Evolutionary conservation across 176 grass and related monocot species (phyloP), one percentile per base, ranked within the genome.

Genomic region (Oropetium thomaeum): DNA sequence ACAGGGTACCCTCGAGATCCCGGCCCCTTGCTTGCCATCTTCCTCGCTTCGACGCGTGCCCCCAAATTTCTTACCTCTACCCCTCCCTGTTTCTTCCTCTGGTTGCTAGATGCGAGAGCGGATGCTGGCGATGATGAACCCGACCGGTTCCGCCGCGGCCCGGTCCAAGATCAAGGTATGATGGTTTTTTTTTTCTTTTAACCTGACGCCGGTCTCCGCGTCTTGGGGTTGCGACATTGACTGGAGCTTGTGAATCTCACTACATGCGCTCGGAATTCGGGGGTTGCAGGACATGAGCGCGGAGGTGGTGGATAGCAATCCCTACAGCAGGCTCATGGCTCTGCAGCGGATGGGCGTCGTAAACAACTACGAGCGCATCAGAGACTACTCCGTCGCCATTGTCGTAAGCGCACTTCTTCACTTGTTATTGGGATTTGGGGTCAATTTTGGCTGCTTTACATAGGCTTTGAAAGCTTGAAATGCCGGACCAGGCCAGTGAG

Each of bases 331-430:
- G 70, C 71, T 98, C 59, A 99, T 99, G 96, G 96, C 96, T 69
- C 77, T 99, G 81, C 91, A 94, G 76, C 69, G 96, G 63, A 98
- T 98, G 96, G 96, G 96, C 17, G 89, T 98, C 30, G 96, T 98
- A 4, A 68, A 88, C 17, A 94, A 94, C 52, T 98, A 98, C 20
- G 96, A 98, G 62, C 87, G 76, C 55, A 98, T 98, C 57, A 85
- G 91, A 9, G 72, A 94, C 51, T 94, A 85, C 84, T 94, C 96
- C 0, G 63, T 94, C 41, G 96, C 91, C 33, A 94, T 98, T 37
- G 91, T 98, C 5, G 91, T 98, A 81, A 58, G 95, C 65, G 45
- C 61, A 61, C 13, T 8, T 69, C 49, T 60, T 48, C 37, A 25
- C 74, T 30, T 73, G 8, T 14, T 26, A 52, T 17, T 35, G 15